Conservation (phyloP, 2,329 filamentous ascomycete species). For the Sporothrix mexicana region DNA sequence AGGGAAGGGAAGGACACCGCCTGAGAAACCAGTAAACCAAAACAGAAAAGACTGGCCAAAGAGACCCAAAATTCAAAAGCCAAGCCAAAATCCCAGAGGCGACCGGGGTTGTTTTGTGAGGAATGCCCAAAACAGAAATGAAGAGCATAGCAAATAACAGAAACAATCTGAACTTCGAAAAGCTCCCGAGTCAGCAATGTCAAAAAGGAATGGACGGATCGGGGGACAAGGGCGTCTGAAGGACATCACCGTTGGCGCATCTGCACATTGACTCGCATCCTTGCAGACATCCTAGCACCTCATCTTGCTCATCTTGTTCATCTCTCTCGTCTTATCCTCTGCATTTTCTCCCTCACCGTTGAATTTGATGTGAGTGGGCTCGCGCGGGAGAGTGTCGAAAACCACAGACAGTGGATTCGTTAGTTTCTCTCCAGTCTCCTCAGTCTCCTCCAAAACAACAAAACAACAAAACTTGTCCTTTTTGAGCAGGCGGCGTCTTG, state of each 20-base stretch:
- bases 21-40: neutral
- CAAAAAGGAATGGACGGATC: slow-evolving; percentile 11
- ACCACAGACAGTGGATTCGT: slow-evolving; percentile 20
- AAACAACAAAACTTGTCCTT: neutral
- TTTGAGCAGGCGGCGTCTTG: slow-evolving; percentile 12
- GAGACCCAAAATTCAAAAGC: neutral
- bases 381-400: neutral
- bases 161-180: neutral
- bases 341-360: neutral
- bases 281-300: neutral
- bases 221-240: neutral
- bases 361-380: slow-evolving; percentile 4
- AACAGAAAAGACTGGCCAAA: neutral
- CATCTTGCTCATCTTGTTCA: neutral
- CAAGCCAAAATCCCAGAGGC: neutral
- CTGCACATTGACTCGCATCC: neutral
- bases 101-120: neutral
- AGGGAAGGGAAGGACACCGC: neutral
- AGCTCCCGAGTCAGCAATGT: neutral
- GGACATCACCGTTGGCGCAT: neutral
- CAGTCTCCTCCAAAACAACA: no score
- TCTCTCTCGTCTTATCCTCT: slow-evolving; percentile 1
- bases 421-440: no score
- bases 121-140: slow-evolving; percentile 27
- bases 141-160: neutral